Conservation (phyloP, 106 monocot genomes). For the Dendrobium huoshanense region DNA sequence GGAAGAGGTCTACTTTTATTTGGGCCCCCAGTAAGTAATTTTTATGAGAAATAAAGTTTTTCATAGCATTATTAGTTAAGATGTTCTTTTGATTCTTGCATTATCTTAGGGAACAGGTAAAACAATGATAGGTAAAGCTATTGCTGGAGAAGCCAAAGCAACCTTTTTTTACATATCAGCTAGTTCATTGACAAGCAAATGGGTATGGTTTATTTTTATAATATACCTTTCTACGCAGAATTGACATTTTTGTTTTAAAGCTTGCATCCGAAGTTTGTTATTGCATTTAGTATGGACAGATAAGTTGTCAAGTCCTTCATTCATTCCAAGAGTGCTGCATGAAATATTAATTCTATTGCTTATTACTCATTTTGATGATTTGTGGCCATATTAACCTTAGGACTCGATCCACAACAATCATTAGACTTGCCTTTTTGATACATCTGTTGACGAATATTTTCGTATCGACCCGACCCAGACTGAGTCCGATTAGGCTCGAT, state of each 20-base stretch:
- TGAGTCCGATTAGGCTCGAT: too few relatives aligned
- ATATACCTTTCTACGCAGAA: background rate
- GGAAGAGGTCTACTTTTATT: slow-evolving; percentile 90
- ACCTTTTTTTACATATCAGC: slow-evolving; percentile 99
- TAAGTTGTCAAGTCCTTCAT: too few relatives aligned
- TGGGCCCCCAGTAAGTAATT: slow-evolving; percentile 83
- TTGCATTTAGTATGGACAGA: background rate
- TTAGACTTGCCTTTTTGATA: too few relatives aligned
- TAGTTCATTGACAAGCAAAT: slow-evolving; percentile 97
- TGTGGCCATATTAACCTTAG: too few relatives aligned
- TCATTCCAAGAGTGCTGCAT: too few relatives aligned
- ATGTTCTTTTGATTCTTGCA: slow-evolving; percentile 5
- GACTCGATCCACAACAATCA: too few relatives aligned
- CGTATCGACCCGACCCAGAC: too few relatives aligned
- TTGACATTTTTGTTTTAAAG: background rate
- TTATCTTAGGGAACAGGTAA: slow-evolving; percentile 84
- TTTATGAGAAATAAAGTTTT: background rate
- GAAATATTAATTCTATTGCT: too few relatives aligned
- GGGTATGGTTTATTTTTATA: slow-evolving; percentile 42
- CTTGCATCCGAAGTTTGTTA: background rate
- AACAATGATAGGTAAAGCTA: slow-evolving; percentile 99
- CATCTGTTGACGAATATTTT: too few relatives aligned
- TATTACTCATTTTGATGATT: too few relatives aligned
- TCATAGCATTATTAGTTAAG: background rate
- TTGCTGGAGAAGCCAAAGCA: slow-evolving; percentile 99